These are phyloP conservation scores for Talaromyces liani DNA, from an alignment of 495 filamentous ascomycete genomes.

Conservation along the genomic window DNA sequence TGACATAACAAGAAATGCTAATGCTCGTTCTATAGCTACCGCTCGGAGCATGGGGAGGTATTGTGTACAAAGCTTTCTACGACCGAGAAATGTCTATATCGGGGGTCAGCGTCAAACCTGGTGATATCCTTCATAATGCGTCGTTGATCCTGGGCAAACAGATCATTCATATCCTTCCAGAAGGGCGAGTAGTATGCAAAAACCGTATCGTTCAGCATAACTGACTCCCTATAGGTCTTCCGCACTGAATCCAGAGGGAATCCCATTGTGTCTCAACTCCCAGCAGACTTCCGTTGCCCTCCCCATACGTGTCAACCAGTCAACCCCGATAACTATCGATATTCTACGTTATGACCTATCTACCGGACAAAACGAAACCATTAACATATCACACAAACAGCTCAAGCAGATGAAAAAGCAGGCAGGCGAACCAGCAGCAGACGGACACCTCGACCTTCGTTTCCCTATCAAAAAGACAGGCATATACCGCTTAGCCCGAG, in stretches of 20 bases:
- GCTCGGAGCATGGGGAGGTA: slow-evolving; percentile 58
- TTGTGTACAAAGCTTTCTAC: slow-evolving; percentile 66
- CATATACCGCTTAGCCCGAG: slow-evolving; percentile 73
- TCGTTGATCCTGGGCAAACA: slow-evolving; percentile 92
- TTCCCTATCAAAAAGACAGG: slow-evolving; percentile 73
- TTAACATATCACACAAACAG: slow-evolving; percentile 65
- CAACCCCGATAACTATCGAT: slow-evolving; percentile 77
- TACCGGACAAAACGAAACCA: slow-evolving; percentile 66
- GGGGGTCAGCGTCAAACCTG: slow-evolving; percentile 79
- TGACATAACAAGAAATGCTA: background rate
- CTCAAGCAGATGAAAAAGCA: slow-evolving; percentile 58
- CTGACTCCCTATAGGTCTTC: slow-evolving; percentile 56
- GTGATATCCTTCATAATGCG: slow-evolving; percentile 76
- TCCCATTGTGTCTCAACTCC: slow-evolving; percentile 69
- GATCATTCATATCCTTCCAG: slow-evolving; percentile 92
- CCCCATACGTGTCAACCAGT: slow-evolving; percentile 91
- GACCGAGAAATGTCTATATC: slow-evolving; percentile 87
- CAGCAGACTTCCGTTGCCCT: slow-evolving; percentile 52
- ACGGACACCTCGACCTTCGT: slow-evolving; percentile 46
- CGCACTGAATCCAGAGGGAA: slow-evolving; percentile 69
- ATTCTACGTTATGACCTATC: slow-evolving; percentile 77
- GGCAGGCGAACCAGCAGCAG: slow-evolving; percentile 44
- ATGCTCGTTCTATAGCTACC: slow-evolving; percentile 41
- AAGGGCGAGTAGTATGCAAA: slow-evolving; percentile 57
- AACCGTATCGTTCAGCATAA: slow-evolving; percentile 7